phyloP scores from a whole-genome alignment of 345 rosid species.

The Diplotaxis tenuifolia region DNA sequence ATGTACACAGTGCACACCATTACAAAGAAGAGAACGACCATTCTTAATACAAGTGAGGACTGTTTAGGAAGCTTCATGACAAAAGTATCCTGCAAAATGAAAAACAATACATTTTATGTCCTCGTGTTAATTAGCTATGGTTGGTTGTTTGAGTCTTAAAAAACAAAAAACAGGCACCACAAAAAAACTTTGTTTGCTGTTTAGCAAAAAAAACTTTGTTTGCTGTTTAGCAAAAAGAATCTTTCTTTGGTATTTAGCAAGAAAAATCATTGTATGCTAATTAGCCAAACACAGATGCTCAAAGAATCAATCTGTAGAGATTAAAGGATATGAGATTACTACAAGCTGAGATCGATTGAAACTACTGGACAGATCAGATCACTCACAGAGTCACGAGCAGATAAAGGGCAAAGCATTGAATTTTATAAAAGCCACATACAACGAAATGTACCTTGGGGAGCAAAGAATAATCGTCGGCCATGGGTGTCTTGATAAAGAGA shows the following conservation, averaged over 20 bases:
- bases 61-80: constrained; percentile 72
- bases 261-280: too few species aligned
- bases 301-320: constrained; percentile 9
- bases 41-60: constrained; percentile 74
- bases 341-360: not conserved
- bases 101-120: not conserved
- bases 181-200: too few species aligned
- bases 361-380: constrained; percentile 33
- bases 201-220: too few species aligned
- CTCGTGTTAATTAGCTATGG: too few species aligned
- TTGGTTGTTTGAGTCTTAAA: too few species aligned
- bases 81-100: constrained; percentile 60
- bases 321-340: not conserved
- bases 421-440: not conserved
- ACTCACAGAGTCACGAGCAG: not conserved
- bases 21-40: constrained; percentile 72
- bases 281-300: too few species aligned
- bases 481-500: constrained; percentile 28
- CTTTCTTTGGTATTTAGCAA: too few species aligned
- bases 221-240: too few species aligned
- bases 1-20: constrained; percentile 82
- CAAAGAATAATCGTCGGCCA: constrained; percentile 77
- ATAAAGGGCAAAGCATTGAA: not conserved
- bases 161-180: too few species aligned
- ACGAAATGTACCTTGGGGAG: constrained; percentile 60